phyloP scores from a whole-genome alignment of 2,329 filamentous ascomycete species.

The Aspergillus sp. region DNA sequence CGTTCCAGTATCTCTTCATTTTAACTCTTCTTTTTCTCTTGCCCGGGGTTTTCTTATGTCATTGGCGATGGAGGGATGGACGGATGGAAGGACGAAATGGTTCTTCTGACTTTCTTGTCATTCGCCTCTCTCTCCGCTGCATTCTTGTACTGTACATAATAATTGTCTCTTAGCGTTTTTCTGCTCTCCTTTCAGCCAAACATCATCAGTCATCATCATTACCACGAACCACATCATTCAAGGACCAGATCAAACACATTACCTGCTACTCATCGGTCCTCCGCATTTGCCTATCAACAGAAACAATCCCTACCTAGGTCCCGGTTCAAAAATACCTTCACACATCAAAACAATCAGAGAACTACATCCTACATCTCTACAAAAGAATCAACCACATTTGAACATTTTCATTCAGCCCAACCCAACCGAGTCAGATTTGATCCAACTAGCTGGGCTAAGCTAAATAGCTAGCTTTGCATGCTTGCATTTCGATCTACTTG shows the following conservation, averaged over 20 bases:
- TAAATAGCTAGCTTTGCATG: too few species aligned
- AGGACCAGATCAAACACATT: too few species aligned
- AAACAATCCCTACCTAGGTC: background rate
- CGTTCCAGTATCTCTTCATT: too few species aligned
- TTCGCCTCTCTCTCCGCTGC: background rate
- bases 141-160: slow-evolving; percentile 2
- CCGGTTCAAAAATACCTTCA: background rate
- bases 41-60: background rate
- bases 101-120: background rate
- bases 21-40: background rate
- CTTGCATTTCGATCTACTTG: slow-evolving; percentile 9
- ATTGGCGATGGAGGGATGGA: background rate
- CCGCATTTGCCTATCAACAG: background rate
- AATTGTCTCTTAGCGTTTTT: slow-evolving; percentile 1
- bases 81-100: background rate
- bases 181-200: background rate
- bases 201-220: background rate
- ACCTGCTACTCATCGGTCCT: too few species aligned
- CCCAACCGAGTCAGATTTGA: background rate
- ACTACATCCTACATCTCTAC: background rate
- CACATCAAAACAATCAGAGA: background rate
- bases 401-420: background rate
- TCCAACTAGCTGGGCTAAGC: background rate
- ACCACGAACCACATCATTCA: background rate
- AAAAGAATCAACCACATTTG: background rate